Evolutionary conservation across 345 rosid genomes (phyloP).

Genomic region (Gossypium stocksii): DNA sequence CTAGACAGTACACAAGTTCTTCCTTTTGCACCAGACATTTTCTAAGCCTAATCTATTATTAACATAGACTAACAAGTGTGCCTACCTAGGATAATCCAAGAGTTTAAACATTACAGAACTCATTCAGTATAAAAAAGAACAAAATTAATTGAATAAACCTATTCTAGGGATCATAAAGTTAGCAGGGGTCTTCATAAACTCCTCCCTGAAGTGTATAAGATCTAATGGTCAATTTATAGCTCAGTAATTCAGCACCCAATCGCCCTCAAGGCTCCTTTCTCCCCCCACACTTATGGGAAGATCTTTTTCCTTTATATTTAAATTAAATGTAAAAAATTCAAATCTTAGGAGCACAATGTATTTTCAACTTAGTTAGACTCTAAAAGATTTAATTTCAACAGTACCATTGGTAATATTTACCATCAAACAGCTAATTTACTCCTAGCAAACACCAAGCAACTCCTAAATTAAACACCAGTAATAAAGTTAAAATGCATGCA

Average conservation of each 20-base stretch:
- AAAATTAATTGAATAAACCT: neutral
- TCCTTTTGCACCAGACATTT: neutral
- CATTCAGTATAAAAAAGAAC: neutral
- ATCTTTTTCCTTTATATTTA: neutral
- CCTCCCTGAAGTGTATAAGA: neutral
- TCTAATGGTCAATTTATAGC: neutral
- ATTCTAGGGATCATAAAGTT: neutral
- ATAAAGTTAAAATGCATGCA: neutral
- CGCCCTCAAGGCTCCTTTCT: neutral
- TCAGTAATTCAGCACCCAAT: neutral
- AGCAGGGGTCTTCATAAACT: neutral
- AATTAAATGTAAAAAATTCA: neutral
- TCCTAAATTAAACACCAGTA: neutral
- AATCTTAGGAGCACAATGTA: neutral
- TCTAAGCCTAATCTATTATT: neutral
- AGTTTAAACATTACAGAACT: neutral
- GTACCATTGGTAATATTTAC: neutral
- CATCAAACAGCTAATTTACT: neutral
- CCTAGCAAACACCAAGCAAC: neutral
- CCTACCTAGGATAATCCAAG: neutral
- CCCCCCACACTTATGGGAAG: neutral
- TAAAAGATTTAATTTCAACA: neutral
- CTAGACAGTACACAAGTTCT: neutral
- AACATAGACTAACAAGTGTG: neutral
- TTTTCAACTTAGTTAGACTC: slow-evolving; percentile 2